Evolutionary conservation across 345 rosid genomes (phyloP), one percentile per base, ranked within the genome.

Genomic region (Rhodamnia argentea): DNA sequence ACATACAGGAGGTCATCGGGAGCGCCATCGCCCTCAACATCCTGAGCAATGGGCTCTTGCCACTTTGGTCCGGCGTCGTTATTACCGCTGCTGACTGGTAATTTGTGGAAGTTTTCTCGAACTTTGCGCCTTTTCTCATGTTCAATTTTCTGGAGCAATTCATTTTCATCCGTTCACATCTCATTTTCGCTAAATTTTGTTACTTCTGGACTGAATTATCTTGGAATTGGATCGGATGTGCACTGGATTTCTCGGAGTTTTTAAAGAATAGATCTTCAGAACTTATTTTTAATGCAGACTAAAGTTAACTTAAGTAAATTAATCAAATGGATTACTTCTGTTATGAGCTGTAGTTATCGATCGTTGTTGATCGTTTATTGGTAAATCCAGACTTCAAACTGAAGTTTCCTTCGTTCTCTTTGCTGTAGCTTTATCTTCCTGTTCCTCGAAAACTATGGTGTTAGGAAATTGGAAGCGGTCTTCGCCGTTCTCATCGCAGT

Each of bases 1-100:
- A 91, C 76, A 91, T 91, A 29, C 93, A 91, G 84, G 93, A 91
- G 82, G 93, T 91, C 83, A 90, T 91, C 83, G 93, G 93, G 55
- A 91, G 93, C 81, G 93, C 93, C 85, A 90, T 91, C 83, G 93
- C 92, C 37, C 42, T 90, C 37, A 52, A 82, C 86, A 82, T 88
- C 59, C 55, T 88, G 59, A 86, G 86, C 51, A 88, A 86, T 52
- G 89, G 89, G 54, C 27, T 47, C 51, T 60, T 88, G 88, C 89
- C 89, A 37, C 86, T 88, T 22, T 88, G 89, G 89, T 84, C 88
- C n/a, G 89, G 89, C 16, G 87, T 88, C 86, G 8, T 54, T 55
- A 76, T 88, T n/a, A 88, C 87, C 7, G 87, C 89, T 13, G 83
- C 58, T 13, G 89, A 88, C 29, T 88, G 89, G 89, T 88, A 88